Evolutionary conservation across 2,329 filamentous ascomycete species (phyloP).

Genomic region (Gaeumannomyces tritici): DNA sequence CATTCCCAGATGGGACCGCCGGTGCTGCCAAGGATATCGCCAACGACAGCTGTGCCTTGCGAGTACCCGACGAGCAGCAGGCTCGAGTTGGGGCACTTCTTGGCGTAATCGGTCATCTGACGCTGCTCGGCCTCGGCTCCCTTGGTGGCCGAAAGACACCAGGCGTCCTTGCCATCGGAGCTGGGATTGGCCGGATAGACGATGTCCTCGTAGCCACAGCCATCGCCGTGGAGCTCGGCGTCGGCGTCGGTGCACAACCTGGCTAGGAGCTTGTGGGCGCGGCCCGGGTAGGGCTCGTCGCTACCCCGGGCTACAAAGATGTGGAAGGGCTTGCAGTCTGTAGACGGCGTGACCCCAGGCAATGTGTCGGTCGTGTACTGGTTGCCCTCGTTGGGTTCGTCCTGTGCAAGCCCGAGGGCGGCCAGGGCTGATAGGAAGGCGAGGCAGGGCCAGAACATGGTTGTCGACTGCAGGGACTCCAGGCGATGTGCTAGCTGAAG

Average conservation of each 20-base stretch:
- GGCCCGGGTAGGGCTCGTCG: constrained; percentile 24
- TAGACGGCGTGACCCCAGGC: not conserved
- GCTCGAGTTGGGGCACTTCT: constrained; percentile 27
- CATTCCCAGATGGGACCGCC: constrained; percentile 24
- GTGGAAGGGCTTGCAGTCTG: not conserved
- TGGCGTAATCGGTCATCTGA: constrained; percentile 28
- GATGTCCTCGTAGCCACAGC: constrained; percentile 16
- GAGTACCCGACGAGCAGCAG: constrained; percentile 31
- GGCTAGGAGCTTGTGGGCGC: constrained; percentile 19
- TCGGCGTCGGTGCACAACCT: constrained; percentile 14
- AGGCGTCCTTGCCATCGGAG: constrained; percentile 18
- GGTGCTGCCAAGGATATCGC: constrained; percentile 24
- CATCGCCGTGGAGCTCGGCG: constrained; percentile 1
- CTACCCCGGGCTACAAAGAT: constrained; percentile 14
- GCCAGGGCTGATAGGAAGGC: not conserved
- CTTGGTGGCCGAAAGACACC: constrained; percentile 25
- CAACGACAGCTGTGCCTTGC: constrained; percentile 27
- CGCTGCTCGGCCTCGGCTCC: constrained; percentile 22
- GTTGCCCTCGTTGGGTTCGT: not conserved
- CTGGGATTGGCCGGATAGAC: constrained; percentile 11
- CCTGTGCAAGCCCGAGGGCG: not conserved
- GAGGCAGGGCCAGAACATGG: not conserved
- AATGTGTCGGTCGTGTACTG: not conserved
- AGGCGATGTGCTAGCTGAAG: no score
- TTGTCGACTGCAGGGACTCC: not conserved